Conservation (phyloP, 2,329 filamentous ascomycete species). For the Fusarium guadeloupense region DNA sequence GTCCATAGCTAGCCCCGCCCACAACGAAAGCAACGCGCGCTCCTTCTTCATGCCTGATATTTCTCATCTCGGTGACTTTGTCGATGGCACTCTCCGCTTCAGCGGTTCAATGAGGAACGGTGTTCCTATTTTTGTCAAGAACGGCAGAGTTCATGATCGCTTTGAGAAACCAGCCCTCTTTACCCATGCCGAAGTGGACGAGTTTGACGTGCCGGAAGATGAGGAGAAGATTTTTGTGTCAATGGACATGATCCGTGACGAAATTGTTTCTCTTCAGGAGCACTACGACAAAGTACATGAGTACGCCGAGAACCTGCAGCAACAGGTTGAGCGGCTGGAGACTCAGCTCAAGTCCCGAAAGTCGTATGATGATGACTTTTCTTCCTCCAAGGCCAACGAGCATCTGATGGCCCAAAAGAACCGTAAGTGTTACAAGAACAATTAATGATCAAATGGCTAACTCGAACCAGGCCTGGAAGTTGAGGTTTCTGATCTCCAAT, state of each 20-base stretch:
- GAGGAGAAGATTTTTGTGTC: conserved; percentile 68
- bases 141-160: conserved; percentile 60
- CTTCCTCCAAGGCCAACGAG: conserved; percentile 56
- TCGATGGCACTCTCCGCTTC: conserved; percentile 63
- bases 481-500: conserved; percentile 67
- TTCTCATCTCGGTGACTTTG: conserved; percentile 65
- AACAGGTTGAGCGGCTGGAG: conserved; percentile 61
- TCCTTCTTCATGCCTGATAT: conserved; percentile 66
- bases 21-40: conserved; percentile 55
- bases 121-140: conserved; percentile 65
- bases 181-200: conserved; percentile 60
- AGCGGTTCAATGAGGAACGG: conserved; percentile 61
- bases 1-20: conserved; percentile 46
- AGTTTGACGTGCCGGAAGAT: conserved; percentile 60
- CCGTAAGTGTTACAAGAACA: conserved; percentile 55
- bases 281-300: conserved; percentile 65
- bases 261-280: conserved; percentile 64
- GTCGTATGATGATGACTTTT: conserved; percentile 52
- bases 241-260: conserved; percentile 69
- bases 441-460: conserved; percentile 1
- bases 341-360: conserved; percentile 58
- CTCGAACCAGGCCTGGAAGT: conserved; percentile 62
- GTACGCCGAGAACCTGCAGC: conserved; percentile 63
- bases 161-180: conserved; percentile 46
- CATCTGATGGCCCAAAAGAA: conserved; percentile 63